Percentiles rank a stretch among this genome's conserved stretches.
These are phyloP conservation scores for Podaxis sp. DNA, from an alignment of 768 basidiomycete genomes.

Conservation along the genomic window DNA sequence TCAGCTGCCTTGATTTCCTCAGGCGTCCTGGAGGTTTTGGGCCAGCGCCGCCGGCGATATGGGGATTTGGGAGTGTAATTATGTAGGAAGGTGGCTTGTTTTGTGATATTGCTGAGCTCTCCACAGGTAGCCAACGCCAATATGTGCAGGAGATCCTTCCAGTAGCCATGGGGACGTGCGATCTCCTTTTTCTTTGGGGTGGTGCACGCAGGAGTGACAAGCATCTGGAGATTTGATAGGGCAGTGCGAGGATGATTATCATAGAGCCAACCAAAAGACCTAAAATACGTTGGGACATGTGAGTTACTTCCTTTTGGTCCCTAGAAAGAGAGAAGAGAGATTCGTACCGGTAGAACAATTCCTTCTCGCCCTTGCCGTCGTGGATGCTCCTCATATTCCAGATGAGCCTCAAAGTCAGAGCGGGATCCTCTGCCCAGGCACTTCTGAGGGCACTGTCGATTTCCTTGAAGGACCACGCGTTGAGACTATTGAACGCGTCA, in stretches of 20 bases:
- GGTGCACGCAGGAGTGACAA: slow-evolving; percentile 53
- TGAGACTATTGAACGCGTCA: slow-evolving; percentile 56
- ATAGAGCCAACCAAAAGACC: slow-evolving; percentile 68
- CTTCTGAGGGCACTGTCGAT: slow-evolving; percentile 39
- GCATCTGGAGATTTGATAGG: slow-evolving; percentile 53
- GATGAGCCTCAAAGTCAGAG: slow-evolving; percentile 61
- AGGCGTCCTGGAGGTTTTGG: slow-evolving; percentile 17
- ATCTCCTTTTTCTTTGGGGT: slow-evolving; percentile 29
- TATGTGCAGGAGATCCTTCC: slow-evolving; percentile 76
- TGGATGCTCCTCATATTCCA: slow-evolving; percentile 72
- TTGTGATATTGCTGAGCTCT: slow-evolving; percentile 37
- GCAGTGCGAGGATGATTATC: slow-evolving; percentile 69
- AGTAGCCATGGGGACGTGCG: slow-evolving; percentile 56
- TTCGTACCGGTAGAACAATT: slow-evolving; percentile 56
- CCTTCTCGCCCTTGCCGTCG: slow-evolving; percentile 63
- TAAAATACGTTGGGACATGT: slow-evolving; percentile 18
- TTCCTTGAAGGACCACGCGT: slow-evolving; percentile 20
- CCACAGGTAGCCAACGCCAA: slow-evolving; percentile 57
- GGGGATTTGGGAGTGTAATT: slow-evolving; percentile 17
- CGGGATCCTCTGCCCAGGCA: slow-evolving; percentile 60
- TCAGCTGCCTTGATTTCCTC: slow-evolving; percentile 19
- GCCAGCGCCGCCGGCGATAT: not conserved
- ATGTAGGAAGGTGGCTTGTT: slow-evolving; percentile 30
- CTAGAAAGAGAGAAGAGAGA: not conserved
- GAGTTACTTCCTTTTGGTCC: not conserved